Evolutionary conservation across 2,329 filamentous ascomycete genomes (phyloP).

Genomic region (Capronia epimyces): DNA sequence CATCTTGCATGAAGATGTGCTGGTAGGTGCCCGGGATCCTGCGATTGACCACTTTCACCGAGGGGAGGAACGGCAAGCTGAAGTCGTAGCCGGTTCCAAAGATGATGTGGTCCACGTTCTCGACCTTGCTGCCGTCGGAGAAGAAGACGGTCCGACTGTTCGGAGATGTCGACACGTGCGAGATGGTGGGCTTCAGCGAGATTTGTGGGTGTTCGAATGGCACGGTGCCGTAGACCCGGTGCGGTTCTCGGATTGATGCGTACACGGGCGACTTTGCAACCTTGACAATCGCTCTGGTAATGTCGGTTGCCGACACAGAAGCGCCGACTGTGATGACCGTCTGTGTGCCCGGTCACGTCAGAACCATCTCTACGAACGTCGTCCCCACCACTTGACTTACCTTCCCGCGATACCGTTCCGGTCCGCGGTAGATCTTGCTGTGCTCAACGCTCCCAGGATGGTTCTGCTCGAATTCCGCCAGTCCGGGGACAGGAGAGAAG

Average conservation of each 20-base stretch:
- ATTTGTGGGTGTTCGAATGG: slow-evolving; percentile 33
- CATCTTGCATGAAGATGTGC: slow-evolving; percentile 36
- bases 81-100: slow-evolving; percentile 33
- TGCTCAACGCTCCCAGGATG: slow-evolving; percentile 40
- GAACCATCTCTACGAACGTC: too few species aligned
- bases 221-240: slow-evolving; percentile 9
- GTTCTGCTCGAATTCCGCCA: slow-evolving; percentile 37
- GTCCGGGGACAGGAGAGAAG: slow-evolving; percentile 40
- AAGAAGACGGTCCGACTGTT: slow-evolving; percentile 26
- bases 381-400: too few species aligned
- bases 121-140: slow-evolving; percentile 22
- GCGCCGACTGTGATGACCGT: slow-evolving; percentile 33
- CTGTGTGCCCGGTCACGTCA: not conserved
- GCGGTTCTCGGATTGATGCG: slow-evolving; percentile 1
- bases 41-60: slow-evolving; percentile 32
- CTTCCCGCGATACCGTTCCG: slow-evolving; percentile 38
- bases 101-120: slow-evolving; percentile 30
- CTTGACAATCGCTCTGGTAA: slow-evolving; percentile 28
- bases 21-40: slow-evolving; percentile 35
- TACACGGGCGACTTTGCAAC: slow-evolving; percentile 27
- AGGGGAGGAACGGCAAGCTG: slow-evolving; percentile 32
- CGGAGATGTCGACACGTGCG: slow-evolving; percentile 23
- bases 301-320: slow-evolving; percentile 32
- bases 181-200: slow-evolving; percentile 31
- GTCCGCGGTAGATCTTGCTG: slow-evolving; percentile 38